Evolutionary conservation across 768 basidiomycete genomes (phyloP), one percentile per base, ranked within the genome.

Genomic region (Gloeopeniophorella convolvens): DNA sequence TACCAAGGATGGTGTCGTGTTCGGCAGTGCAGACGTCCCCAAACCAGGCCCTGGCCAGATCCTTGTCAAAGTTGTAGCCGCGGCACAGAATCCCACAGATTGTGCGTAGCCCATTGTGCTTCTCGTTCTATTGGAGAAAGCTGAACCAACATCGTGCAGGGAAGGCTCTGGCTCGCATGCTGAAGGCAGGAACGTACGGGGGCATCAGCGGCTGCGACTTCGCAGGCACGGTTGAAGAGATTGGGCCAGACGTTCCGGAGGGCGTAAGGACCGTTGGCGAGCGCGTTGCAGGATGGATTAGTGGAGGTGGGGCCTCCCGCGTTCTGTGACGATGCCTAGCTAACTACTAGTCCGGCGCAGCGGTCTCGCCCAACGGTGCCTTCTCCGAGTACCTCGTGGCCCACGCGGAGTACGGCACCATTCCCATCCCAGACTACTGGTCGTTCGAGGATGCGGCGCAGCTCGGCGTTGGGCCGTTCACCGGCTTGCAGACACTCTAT

Each of bases 401-500:
- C 5, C 39, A 51, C 6, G 50, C 59, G 1, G 44, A 45, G 12
- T 8, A 20, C 6, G 42, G 36, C 21, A 42, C 48, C 15, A n/a
- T 54, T 2, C 28, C 44, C 10, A 37, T 60, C 21, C 54, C 57
- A 1, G 54, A 47, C 1, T 24, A 33, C 23, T 56, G 53, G 50
- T 50, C 57, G 1, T 41, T 54, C 30, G 57, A 60, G 44, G 40
- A 55, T 2, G 57, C 45, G 7, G 58, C 59, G 2, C 54, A 56
- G 30, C 48, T 60, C 12, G 42, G 54, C 1, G 37, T 59, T 4
- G 51, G 30, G 7, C 43, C 51, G 10, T 34, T 52, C 33, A 60
- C 57, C 15, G 57, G 54, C 26, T 4, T 50, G 31, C 57, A 51
- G 12, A 26, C 34, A n/a, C 45, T 59, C 4, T 54, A 53, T 27